Percentiles rank a stretch among this genome's conserved stretches.
phyloP scores from a whole-genome alignment of 2,329 filamentous ascomycete species.

The Dactylellina drechsleri region DNA sequence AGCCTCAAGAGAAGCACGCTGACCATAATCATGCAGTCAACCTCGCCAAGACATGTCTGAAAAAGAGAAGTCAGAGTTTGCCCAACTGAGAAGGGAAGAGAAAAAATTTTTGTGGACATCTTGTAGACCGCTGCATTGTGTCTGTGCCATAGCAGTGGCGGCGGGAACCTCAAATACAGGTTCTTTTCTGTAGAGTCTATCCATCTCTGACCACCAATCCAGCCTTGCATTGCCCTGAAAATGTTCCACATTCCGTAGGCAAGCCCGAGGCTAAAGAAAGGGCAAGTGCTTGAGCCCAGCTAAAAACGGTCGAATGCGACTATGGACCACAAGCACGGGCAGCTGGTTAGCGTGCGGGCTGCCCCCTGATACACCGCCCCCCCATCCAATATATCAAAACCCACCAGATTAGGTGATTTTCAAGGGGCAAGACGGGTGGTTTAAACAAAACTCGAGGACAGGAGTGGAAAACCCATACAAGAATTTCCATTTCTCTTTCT shows the following conservation, averaged over 20 bases:
- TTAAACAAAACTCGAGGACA: slow-evolving; percentile 30
- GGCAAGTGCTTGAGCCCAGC: slow-evolving; percentile 18
- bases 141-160: background rate
- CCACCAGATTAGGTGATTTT: slow-evolving; percentile 50
- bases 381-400: slow-evolving; percentile 44
- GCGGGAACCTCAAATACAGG: slow-evolving; percentile 4
- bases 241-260: slow-evolving; percentile 41
- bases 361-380: slow-evolving; percentile 46
- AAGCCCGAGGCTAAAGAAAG: slow-evolving; percentile 34
- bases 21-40: slow-evolving; percentile 9
- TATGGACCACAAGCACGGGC: slow-evolving; percentile 34
- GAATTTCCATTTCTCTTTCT: slow-evolving; percentile 32
- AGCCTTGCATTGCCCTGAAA: slow-evolving; percentile 9
- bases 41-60: slow-evolving; percentile 9
- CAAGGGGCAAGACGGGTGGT: slow-evolving; percentile 42
- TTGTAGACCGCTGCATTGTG: slow-evolving; percentile 1
- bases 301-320: slow-evolving; percentile 38
- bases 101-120: background rate
- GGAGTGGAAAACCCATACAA: slow-evolving; percentile 35
- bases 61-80: background rate
- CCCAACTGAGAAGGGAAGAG: background rate
- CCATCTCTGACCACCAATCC: slow-evolving; percentile 18
- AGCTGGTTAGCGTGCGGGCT: slow-evolving; percentile 33
- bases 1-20: slow-evolving; percentile 12
- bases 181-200: background rate